Evolutionary conservation across 2,329 filamentous ascomycete genomes (phyloP), one percentile per base, ranked within the genome.

Genomic region (Xylogone sp.): DNA sequence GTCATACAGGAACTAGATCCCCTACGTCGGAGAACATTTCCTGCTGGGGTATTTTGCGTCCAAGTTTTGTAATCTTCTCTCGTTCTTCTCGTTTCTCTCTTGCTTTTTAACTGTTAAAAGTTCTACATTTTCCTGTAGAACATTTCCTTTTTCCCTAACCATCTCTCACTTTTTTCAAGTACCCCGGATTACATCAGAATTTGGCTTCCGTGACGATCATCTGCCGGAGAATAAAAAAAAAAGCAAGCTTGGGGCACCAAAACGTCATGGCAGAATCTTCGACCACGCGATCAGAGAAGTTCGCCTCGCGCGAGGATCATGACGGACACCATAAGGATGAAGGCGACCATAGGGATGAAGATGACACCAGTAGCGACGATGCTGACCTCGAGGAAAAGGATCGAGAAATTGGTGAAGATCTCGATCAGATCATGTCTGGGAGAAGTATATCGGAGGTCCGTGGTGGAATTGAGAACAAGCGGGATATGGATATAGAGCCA

Each of bases 401-500:
- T 21, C n/a, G 21, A 19, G 49, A 58, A 13, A 21, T 22, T 13
- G 27, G 27, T 20, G 46, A 42, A 7, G 29, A 21, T 10, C 27
- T 39, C n/a, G 43, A 50, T 27, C 51, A 54, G 24, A 51, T 47
- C 8, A 48, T 45, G 3, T 27, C 39, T 2, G 54, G 39, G 9
- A 42, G 47, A 3, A 58, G 59, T 48, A 57, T 56, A 5, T 56
- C 56, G 19, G 58, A 61, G 48, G 59, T 61, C 3, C 45, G 55
- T 39, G 59, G 58, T 51, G 58, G 60, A 2, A 58, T 59, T 39
- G 60, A 58, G 31, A 54, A 57, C 27, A 49, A 62, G 43, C 51
- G 58, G 51, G 60, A 64, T 50, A 21, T 62, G 6, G 61, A 62
- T 45, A 53, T 50, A 18, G 53, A 50, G 10, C 47, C 54, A 20